Base-by-base conservation (phyloP, 2,329 filamentous ascomycete genomes). In the Tolypocladium pustulatum region DNA sequence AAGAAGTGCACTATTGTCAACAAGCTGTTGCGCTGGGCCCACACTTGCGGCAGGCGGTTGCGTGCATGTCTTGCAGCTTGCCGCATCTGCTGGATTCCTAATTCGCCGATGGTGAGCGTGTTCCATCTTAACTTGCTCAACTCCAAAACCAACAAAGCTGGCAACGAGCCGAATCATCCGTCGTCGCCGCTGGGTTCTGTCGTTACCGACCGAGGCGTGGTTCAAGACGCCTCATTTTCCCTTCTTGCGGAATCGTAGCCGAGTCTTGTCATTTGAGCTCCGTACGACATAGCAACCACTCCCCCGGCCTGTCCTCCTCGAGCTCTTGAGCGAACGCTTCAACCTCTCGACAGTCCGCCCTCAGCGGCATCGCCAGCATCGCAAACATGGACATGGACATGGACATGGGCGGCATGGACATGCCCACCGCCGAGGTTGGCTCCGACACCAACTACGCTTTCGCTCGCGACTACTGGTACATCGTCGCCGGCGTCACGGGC, bases 391-490 rank as follows among this genome's bases (percentile, higher is more conserved):
- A 41, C 54, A 68, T 65, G 60, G 67, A 65, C 58, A 73, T 73
- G 73, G 71, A 69, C 32, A 67, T 67, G 65, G 58, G 63, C 30
- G 64, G 38, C 43, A 71, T 71, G 68, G 66, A 62, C 34, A 65
- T 66, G 56, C 65, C 70, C 49, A 65, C 70, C 57, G 67, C 73
- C 63, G 71, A 73, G 22, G 69, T 74, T 56, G 72, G 68, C 69
- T 73, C 65, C 78, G 60, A 69, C 1, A 71, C 71, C 41, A 84
- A 85, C 65, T 75, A 75, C 66, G 73, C 72, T 46, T 75, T 84
- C 56, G 82, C 83, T 20, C 74, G 73, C 22, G 76, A 75, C 2
- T 86, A 80, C 65, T 86, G 83, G 83, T 86, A 85, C 65, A 76
- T 82, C 38, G 71, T 83, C 41, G 81, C 76, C 9, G 78, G 73